Evolutionary conservation across 352 stramenopile genomes (phyloP).

Genomic region (Pythium aristosporum): DNA sequence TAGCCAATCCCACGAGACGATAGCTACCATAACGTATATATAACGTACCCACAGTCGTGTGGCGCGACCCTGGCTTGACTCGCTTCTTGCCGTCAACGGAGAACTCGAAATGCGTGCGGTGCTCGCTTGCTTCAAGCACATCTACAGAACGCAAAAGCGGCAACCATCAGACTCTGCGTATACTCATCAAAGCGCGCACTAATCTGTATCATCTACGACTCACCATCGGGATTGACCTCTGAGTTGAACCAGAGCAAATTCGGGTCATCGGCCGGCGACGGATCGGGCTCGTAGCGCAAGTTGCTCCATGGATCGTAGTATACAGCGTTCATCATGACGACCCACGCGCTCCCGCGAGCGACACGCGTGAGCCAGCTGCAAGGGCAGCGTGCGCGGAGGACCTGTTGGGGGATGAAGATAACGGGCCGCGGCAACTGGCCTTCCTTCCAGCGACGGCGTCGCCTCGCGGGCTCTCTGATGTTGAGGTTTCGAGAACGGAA

Average conservation of each 20-base stretch:
- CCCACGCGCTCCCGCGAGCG: background rate
- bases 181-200: background rate
- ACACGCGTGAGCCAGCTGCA: background rate
- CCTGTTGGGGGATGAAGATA: background rate
- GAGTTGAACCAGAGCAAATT: conserved; percentile 68
- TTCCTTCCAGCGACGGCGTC: background rate
- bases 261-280: conserved; percentile 18
- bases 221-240: conserved; percentile 56
- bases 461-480: conserved; percentile 11
- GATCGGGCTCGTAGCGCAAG: conserved; percentile 27
- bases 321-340: conserved; percentile 18
- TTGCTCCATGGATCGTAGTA: conserved; percentile 29
- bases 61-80: conserved; percentile 62
- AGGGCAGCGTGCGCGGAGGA: background rate
- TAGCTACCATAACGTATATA: background rate
- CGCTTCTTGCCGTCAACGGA: conserved; percentile 73
- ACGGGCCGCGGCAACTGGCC: too few species aligned
- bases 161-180: background rate
- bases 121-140: conserved; percentile 70
- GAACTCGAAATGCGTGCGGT: conserved; percentile 70
- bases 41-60: conserved; percentile 55
- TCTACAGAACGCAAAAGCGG: conserved; percentile 32
- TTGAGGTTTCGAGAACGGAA: conserved; percentile 26
- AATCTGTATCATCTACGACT: background rate
- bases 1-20: background rate